Conservation (phyloP, 129 eudicot genomes). For the Chrysanthemum seticuspe region DNA sequence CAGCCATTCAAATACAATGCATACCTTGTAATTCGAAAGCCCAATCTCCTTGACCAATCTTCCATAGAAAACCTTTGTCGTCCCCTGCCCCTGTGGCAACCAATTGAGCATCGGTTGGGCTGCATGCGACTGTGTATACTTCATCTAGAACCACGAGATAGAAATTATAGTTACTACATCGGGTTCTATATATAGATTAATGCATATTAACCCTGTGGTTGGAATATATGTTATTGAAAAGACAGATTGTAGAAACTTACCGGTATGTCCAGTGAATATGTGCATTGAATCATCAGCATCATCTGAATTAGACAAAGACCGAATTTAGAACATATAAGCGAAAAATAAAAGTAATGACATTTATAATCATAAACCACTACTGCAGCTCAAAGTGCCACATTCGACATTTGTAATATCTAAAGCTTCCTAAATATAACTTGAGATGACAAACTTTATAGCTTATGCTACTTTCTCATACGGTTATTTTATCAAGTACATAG, state of each 20-base stretch:
- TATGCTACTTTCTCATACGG: no score
- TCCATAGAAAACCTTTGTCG: slow-evolving; percentile 93
- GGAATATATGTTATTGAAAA: not conserved
- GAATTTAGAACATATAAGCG: not conserved
- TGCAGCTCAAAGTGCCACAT: no score
- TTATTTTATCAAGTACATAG: no score
- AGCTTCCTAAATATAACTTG: no score
- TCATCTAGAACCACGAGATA: slow-evolving; percentile 51
- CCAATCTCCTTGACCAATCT: slow-evolving; percentile 85
- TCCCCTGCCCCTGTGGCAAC: slow-evolving; percentile 99
- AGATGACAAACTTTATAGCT: no score
- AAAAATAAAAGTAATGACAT: not conserved
- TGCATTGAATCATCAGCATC: slow-evolving; percentile 94
- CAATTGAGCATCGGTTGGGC: slow-evolving; percentile 76
- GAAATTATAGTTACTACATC: slow-evolving; percentile 3
- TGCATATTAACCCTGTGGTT: not conserved
- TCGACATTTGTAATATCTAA: no score
- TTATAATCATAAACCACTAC: no score
- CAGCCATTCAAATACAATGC: not conserved
- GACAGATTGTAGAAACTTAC: slow-evolving; percentile 29
- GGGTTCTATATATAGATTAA: not conserved
- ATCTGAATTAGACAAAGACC: slow-evolving; percentile 41
- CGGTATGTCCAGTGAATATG: slow-evolving; percentile 92
- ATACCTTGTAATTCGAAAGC: slow-evolving; percentile 85
- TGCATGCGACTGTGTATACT: slow-evolving; percentile 81